Base-by-base conservation (phyloP, 2,329 filamentous ascomycete genomes). In the Botrytis galanthina region DNA sequence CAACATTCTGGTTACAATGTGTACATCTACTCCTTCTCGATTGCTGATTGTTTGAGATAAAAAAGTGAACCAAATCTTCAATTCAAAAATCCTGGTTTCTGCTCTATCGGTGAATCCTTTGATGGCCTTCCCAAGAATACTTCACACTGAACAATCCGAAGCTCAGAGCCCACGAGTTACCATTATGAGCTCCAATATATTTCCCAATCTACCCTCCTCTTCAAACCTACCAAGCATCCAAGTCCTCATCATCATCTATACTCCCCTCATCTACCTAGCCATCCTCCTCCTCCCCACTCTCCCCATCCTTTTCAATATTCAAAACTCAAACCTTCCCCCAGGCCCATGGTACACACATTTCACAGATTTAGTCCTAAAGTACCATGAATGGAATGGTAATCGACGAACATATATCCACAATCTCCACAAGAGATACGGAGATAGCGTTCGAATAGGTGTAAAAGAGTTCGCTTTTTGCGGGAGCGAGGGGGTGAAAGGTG, bases 381-480 rank as follows among this genome's bases (percentile, higher is more conserved):
- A 71, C 29, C 74, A 90, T 70, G 89, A 91, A 79, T 84, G 91
- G 68, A 82, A 81, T 48, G 86, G 85, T 46, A 82, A 82, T 35
- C 83, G 88, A 44, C 89, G 88, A 1, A 78, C 81, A 62, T 89
- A 90, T 75, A 84, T 90, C 44, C 88, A 91, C 75, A 71, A 76
- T 0, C 82, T 90, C 26, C 89, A 91, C 78, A 77, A 83, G 70
- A 80, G 79, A 66, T 89, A 90, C 74, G 89, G 89, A 0, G 85
- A 87, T 0, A 85, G 87, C 0, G 87, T 91, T 29, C 85, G 89
- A 7, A 78, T 91, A 44, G 85, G 84, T 0, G 89, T 89, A 0
- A 85, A 85, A 74, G 89, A 91, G 80, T 86, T 89, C 5, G 87
- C 87, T 0, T 90, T 91, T 75, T 85, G 87, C 0, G 89, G 87